Evolutionary conservation across 2,329 filamentous ascomycete species (phyloP), one percentile per base, ranked within the genome.

Genomic region (Neoscytalidium dimidiatum): DNA sequence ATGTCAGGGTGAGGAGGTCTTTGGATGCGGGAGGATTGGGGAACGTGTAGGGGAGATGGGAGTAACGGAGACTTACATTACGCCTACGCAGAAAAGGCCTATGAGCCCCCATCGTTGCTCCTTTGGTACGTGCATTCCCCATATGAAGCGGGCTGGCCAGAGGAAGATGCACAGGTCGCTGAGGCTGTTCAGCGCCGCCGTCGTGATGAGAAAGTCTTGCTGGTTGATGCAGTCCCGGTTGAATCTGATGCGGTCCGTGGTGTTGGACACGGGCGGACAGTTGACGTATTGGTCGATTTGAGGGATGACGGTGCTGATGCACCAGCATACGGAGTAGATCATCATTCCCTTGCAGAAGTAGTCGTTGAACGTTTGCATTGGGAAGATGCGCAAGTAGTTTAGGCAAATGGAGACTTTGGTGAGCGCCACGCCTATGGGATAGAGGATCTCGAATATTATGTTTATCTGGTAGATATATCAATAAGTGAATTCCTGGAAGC

Each of bases 371-470:
- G 9, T 31, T 33, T 66, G 64, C 43, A 69, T 66, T 7, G 72
- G 71, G 41, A 74, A 75, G 2, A 74, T 67, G 11, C 69, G 69
- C 2, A 75, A 60, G 60, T 75, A 75, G 4, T 72, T 74, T 8
- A 74, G 31, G 53, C 70, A 73, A 35, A 74, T 52, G 4, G 72
- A 74, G 5, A 72, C 68, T 48, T 75, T 75, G n/a, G 71, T 73
- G 5, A 66, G 46, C 9, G 46, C 14, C 19, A 53, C 56, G 19
- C 46, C 56, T 13, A 57, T 44, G 5, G 64, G 64, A 26, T 62
- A 66, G 2, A 63, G 48, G 35, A 86, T 83, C 0, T 71, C 70
- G 35, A 78, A 82, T 48, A 86, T 78, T n/a, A 77, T 68, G 0
- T 76, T 70, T 0, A 76, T 33, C 64, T 65, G 44, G 14, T 3